Percentiles rank a stretch among this genome's conserved stretches.
These are phyloP conservation scores for Kazachstania africana DNA, from an alignment of 805 yeast species.

Conservation along the genomic window DNA sequence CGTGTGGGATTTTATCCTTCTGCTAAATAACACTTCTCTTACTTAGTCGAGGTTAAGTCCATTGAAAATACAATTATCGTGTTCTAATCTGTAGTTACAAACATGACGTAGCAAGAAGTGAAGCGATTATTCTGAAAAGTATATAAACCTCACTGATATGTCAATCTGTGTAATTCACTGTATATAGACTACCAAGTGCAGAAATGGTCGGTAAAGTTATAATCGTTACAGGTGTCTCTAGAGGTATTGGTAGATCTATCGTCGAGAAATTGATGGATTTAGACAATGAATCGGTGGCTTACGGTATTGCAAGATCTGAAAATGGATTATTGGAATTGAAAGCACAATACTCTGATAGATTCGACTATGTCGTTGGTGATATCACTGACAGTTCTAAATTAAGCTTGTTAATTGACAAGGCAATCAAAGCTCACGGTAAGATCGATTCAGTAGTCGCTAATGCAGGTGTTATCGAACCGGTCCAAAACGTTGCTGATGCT, in stretches of 20 bases:
- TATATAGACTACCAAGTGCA: too few species aligned
- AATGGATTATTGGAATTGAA: slow-evolving; percentile 35
- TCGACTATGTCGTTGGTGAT: slow-evolving; percentile 49
- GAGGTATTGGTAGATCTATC: slow-evolving; percentile 70
- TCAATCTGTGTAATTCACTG: too few species aligned
- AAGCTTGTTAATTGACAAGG: slow-evolving; percentile 31
- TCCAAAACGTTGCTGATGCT: slow-evolving; percentile 33
- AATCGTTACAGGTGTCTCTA: slow-evolving; percentile 54
- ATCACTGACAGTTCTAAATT: slow-evolving; percentile 32
- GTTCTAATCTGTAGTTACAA: too few species aligned
- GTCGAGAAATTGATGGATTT: slow-evolving; percentile 38
- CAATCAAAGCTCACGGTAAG: slow-evolving; percentile 42
- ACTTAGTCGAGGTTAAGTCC: too few species aligned
- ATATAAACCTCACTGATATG: too few species aligned
- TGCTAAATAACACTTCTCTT: too few species aligned
- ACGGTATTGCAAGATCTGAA: slow-evolving; percentile 53
- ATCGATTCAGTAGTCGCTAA: slow-evolving; percentile 62
- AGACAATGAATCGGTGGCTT: slow-evolving; percentile 41
- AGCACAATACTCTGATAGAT: slow-evolving; percentile 38
- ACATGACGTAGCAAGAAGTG: too few species aligned
- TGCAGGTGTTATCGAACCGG: slow-evolving; percentile 81
- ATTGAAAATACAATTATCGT: too few species aligned
- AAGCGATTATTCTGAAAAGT: too few species aligned
- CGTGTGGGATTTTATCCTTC: too few species aligned
- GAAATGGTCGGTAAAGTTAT: slow-evolving; percentile 30